phyloP scores from a whole-genome alignment of 2,329 filamentous ascomycete species.

The Aureobasidium pullulans region DNA sequence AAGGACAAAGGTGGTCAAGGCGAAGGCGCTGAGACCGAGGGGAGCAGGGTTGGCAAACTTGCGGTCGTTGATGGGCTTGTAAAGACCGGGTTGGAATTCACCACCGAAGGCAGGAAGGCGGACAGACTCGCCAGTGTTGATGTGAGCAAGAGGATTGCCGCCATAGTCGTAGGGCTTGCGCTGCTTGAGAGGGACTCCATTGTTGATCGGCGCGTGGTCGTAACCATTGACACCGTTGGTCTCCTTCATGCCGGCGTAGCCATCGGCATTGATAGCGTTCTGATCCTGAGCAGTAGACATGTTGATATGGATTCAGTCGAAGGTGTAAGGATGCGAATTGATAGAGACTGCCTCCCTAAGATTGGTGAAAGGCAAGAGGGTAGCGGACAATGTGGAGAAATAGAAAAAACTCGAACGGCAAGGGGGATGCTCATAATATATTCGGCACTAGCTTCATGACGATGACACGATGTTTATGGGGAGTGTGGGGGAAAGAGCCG shows the following conservation, averaged over 20 bases:
- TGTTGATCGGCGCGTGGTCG: constrained; percentile 31
- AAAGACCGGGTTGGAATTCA: constrained; percentile 46
- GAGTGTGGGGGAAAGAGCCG: background rate
- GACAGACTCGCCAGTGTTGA: constrained; percentile 42
- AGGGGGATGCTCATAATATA: constrained; percentile 11
- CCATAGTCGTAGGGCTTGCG: constrained; percentile 43
- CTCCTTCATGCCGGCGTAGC: constrained; percentile 17
- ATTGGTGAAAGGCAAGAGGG: background rate
- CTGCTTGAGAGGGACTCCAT: constrained; percentile 25
- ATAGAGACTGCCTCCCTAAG: background rate
- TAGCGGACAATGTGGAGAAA: background rate
- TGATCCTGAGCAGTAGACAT: constrained; percentile 38
- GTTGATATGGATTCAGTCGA: background rate
- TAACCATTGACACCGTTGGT: constrained; percentile 23
- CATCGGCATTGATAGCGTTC: constrained; percentile 22
- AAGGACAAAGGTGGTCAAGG: constrained; percentile 57
- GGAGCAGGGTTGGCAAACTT: constrained; percentile 55
- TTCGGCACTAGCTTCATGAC: background rate
- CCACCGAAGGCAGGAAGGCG: constrained; percentile 44
- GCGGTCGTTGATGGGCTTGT: constrained; percentile 30
- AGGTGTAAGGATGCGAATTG: background rate
- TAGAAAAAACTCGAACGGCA: constrained; percentile 1
- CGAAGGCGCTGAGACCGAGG: constrained; percentile 55
- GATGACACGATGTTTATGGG: background rate
- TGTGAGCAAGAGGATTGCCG: constrained; percentile 46